Base-by-base conservation (phyloP, 1,284 basidiomycete species). In the Ustilago bromivora region DNA sequence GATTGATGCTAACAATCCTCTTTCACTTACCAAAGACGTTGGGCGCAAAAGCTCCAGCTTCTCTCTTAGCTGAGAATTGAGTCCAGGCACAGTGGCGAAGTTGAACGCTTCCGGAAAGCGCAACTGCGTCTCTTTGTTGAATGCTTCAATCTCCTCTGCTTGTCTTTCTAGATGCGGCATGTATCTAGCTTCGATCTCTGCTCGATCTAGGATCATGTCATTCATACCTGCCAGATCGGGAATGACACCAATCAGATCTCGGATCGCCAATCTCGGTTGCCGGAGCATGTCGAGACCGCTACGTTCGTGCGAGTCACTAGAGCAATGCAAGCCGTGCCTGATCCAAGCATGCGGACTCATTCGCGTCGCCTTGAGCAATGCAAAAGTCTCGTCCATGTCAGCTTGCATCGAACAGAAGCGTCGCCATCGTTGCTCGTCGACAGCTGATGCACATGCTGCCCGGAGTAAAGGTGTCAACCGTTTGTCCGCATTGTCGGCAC, bases 401-500 rank as follows among this genome's bases (percentile, higher is more conserved):
- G 83, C 82, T 40, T 89, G 88, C 4, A 89, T 90, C 0, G 79
- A 72, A 51, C 88, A 81, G 76, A 92, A 92, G 3, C 84, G 84
- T 2, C 76, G 68, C 92, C 92, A 94, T 8, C 94, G 89, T 31
- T 83, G 82, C 53, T 90, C 89, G 11, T 90, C 89, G n/a, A 95
- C 89, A 5, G 90, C 89, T 6, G 92, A 91, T 4, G 87, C 89
- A 2, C 84, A 73, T 49, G 89, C 88, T 4, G 89, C 91, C 90
- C 71, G 70, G 32, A 75, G 34, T 0, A 71, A 57, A 43, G 66
- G 55, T 0, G 94, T 96, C 61, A 96, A 87, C 40, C 94, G 89
- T 61, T 91, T 61, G 87, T 96, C 94, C 2, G 94, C 94, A 76
- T 96, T 96, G 87, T 96, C 94, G 58, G 92, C 92, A 53, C 94